Evolutionary conservation across 1,139 yeast species (phyloP), one percentile per base, ranked within the genome.

Genomic region (Pichia sp.): DNA sequence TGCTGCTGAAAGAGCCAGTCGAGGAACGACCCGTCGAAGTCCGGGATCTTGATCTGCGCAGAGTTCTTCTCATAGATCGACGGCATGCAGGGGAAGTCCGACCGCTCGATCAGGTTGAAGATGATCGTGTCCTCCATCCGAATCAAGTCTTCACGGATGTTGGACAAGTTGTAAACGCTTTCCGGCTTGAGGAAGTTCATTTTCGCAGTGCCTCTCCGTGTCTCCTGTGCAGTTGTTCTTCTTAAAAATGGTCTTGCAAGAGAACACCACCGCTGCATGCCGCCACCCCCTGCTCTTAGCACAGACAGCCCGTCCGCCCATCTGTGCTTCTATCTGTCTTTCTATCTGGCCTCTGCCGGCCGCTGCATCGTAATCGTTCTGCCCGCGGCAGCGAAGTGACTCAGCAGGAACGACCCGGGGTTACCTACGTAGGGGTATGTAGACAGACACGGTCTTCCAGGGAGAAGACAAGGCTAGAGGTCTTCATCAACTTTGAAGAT

Each of bases 101-200:
- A 89, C 61, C 99, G 78, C 71, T 93, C 99, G 60, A 93, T 92
- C 63, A 93, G 79, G 57, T 87, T 88, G 76, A 92, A 93, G 60
- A 93, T 88, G 64, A 93, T 91, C 9, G 97, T 87, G 70, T 93
- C 99, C 67, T 93, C 99, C 97, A 93, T 90, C 52, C 97, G 82
- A 47, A 91, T 85, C 54, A 93, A 76, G 24, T 92, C 88, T 59
- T 81, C 83, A 61, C 99, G 84, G 64, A 93, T 93, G 70, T 93
- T 91, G 64, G 75, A 75, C 59, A 93, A 75, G 66, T 90, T 81
- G 56, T 93, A 78, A 8, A 91, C 97, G 0, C 96, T 82, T 48
- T 85, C 87, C 14, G 96, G 95, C 61, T 84, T 81, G 71, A 81
- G 79, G 70, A 92, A 92, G 71, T 93, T 96, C 97, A 93, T 91